Percentiles rank a stretch among this genome's conserved stretches.
These are phyloP conservation scores for Bassia scoparia DNA, from an alignment of 148 eudicot species.

Conservation along the genomic window DNA sequence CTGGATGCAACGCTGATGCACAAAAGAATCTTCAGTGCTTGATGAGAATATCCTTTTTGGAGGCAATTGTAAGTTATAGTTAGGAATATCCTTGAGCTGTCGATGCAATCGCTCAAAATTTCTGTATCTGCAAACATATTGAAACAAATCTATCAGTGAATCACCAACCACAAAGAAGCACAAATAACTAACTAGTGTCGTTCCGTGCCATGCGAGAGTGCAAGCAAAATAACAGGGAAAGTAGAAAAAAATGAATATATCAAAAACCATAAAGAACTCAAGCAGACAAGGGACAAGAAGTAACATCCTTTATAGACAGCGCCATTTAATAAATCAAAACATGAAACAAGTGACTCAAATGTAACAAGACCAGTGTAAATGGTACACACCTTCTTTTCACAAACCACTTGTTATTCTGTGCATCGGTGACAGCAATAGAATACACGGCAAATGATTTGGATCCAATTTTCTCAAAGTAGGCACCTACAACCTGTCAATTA, in stretches of 20 bases:
- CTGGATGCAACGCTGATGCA: slow-evolving; percentile 96
- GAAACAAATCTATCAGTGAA: slow-evolving; percentile 10
- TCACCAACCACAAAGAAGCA: background rate
- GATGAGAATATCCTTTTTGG: slow-evolving; percentile 99
- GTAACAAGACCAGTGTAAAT: slow-evolving; percentile 4
- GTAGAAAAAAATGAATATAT: background rate
- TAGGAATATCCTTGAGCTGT: slow-evolving; percentile 91
- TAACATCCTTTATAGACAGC: background rate
- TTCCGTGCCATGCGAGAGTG: background rate
- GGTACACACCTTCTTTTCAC: slow-evolving; percentile 80
- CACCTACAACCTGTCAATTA: slow-evolving; percentile 72
- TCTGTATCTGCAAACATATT: slow-evolving; percentile 56
- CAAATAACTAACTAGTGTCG: background rate
- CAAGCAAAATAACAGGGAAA: slow-evolving; percentile 1
- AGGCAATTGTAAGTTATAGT: slow-evolving; percentile 88
- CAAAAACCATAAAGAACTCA: background rate
- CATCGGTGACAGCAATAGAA: slow-evolving; percentile 87
- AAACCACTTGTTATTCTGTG: slow-evolving; percentile 75
- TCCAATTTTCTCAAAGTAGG: slow-evolving; percentile 82
- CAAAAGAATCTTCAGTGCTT: slow-evolving; percentile 97
- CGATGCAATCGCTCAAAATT: slow-evolving; percentile 94
- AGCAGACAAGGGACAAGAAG: background rate
- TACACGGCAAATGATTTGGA: slow-evolving; percentile 97
- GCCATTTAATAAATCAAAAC: background rate
- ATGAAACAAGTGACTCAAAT: background rate